Evolutionary conservation across 768 basidiomycete genomes (phyloP), one percentile per base, ranked within the genome.

Genomic region (Termitomyces sp.): DNA sequence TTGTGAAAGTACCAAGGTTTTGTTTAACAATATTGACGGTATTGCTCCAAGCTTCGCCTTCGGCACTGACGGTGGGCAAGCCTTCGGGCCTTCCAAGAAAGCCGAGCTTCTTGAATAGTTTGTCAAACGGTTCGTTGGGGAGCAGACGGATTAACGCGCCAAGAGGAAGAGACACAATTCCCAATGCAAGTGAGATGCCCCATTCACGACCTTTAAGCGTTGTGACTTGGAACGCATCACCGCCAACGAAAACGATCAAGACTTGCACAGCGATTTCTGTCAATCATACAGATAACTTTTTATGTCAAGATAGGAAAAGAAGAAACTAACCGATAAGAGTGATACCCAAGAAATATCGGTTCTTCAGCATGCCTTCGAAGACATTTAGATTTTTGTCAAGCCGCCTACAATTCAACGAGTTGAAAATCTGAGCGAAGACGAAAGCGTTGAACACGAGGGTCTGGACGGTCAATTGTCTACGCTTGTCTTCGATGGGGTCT

Each of bases 371-470:
- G 43, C 93, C 93, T 62, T 89, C 86, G 66, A 98, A 93, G 60
- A 98, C 83, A 72, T 99, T 98, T 60, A 95, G 78, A 52, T 85
- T 83, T 60, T 82, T 84, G 67, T 98, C 95, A 49, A 98, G 77
- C 40, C 93, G 80, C 55, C 97, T 81, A 65, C 90, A 93, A 69
- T 98, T 99, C 72, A 98, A 71, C 46, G 93, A 94, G 74, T 95
- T 97, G 82, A 90, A 95, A 65, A 99, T 95, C 72, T 98, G 97
- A 32, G 93, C 91, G 70, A 98, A 98, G 51, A 98, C 96, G 67
- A 98, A 99, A n/a, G 87, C 83, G 67, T 98, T 99, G 84, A 99
- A 99, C 35, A 98, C 93, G 18, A 98, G 77, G 0, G 96, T 95
- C 67, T 88, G 85, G 26, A 95, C 79, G 40, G 86, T 71, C 5